Evolutionary conservation across 352 stramenopile species (phyloP).

Genomic region (Phytopythium montanum): DNA sequence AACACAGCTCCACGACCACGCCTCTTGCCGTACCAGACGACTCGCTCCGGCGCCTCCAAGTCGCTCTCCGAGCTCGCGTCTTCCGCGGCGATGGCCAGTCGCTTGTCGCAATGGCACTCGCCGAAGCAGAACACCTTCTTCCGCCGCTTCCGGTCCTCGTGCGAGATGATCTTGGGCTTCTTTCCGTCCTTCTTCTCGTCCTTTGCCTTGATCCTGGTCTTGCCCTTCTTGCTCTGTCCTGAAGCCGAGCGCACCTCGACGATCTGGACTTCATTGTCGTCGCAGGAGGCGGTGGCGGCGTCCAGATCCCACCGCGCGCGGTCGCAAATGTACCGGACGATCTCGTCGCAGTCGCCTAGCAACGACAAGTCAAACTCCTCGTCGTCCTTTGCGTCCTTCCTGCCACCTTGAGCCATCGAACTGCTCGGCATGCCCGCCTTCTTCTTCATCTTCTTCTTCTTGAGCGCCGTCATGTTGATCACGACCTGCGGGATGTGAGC

Average conservation of each 20-base stretch:
- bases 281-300: not conserved
- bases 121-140: slow-evolving; percentile 34
- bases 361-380: slow-evolving; percentile 81
- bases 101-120: slow-evolving; percentile 51
- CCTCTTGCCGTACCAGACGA: slow-evolving; percentile 49
- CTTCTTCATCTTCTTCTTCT: slow-evolving; percentile 68
- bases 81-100: slow-evolving; percentile 24
- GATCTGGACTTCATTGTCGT: not conserved
- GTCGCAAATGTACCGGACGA: slow-evolving; percentile 65
- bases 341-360: slow-evolving; percentile 75
- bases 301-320: slow-evolving; percentile 45
- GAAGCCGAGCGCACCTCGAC: not conserved
- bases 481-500: slow-evolving; percentile 82
- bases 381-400: slow-evolving; percentile 29
- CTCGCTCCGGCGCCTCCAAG: slow-evolving; percentile 23
- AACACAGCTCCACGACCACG: too few species aligned
- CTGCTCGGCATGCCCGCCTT: slow-evolving; percentile 16
- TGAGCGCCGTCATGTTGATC: slow-evolving; percentile 88
- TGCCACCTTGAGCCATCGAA: slow-evolving; percentile 18
- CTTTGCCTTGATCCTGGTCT: slow-evolving; percentile 2
- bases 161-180: slow-evolving; percentile 18
- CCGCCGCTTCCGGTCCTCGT: slow-evolving; percentile 12
- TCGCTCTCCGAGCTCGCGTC: slow-evolving; percentile 23
- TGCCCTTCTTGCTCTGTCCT: not conserved
- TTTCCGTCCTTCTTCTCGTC: slow-evolving; percentile 13